phyloP scores from a whole-genome alignment of 148 eudicot species.

The Mesembryanthemum crystallinum region DNA sequence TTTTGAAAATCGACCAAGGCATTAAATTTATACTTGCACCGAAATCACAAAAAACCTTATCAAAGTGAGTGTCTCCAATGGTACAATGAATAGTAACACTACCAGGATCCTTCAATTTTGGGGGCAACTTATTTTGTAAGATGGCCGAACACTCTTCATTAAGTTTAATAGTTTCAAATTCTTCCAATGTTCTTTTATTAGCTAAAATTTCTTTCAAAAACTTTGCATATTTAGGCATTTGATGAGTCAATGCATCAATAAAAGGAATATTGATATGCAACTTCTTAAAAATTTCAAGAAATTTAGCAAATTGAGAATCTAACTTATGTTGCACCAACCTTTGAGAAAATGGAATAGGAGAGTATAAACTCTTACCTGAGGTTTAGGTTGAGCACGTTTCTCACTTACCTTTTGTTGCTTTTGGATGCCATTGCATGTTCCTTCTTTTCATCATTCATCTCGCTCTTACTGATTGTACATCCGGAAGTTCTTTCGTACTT shows the following conservation, averaged over 20 bases:
- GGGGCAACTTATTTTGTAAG: not conserved
- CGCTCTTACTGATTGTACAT: too few relatives aligned
- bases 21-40: too few relatives aligned
- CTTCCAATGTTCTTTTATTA: too few relatives aligned
- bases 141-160: not conserved
- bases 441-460: not conserved
- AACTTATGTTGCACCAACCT: too few relatives aligned
- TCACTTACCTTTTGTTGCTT: not conserved
- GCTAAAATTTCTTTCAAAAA: not conserved
- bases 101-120: not conserved
- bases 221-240: not conserved
- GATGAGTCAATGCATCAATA: not conserved
- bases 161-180: too few relatives aligned
- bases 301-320: not conserved
- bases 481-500: not conserved
- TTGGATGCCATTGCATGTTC: not conserved
- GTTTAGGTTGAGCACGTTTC: too few relatives aligned
- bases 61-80: not conserved
- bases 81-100: not conserved
- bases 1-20: too few relatives aligned
- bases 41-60: too few relatives aligned
- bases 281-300: not conserved
- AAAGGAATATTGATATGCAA: not conserved
- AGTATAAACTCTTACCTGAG: too few relatives aligned
- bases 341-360: too few relatives aligned